Base-by-base conservation (phyloP, 2,329 filamentous ascomycete species). In the Venturiaceae sp. region DNA sequence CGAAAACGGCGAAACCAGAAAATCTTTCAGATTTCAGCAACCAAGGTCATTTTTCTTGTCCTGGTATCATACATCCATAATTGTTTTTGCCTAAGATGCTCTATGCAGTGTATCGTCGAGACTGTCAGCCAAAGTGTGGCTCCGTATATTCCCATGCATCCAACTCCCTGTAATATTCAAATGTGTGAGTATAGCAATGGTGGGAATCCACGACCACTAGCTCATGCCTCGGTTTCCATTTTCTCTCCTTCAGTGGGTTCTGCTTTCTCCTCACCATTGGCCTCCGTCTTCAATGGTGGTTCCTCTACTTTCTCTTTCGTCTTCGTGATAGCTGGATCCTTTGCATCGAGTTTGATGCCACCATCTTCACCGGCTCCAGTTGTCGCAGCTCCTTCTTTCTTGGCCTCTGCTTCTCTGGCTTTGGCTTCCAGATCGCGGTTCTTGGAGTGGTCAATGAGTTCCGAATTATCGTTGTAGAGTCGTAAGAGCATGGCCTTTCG, bases 401-500 rank as follows among this genome's bases (percentile, higher is more conserved):
- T 50, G 13, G 26, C 44, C 26, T 50, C 44, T 16, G 44, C 44
- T 30, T 50, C 44, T 30, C 23, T 30, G 44, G 44, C 26, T 16
- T 53, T 53, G 23, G 52, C 32, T n/a, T 36, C 34, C 16, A 32
- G 21, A 23, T 56, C 47, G 16, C 50, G 46, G n/a, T 58, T 39
- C 34, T 58, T 58, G 28, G 33, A 30, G 30, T 59, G 50, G 30
- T 59, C 58, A 32, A 59, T 56, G 8, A 59, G 53, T 39, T 33
- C 28, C 21, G 58, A 59, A 30, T 87, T 87, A 65, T 97, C 92
- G 69, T 96, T 95, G 76, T 87, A 99, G 61, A 99, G 79, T 23
- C 94, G 82, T 63, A 97, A 78, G 65, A 97, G 76, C 90, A 97
- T 95, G 1, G 94, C 94, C 26, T 73, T 86, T 16, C 94, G 84